phyloP scores from a whole-genome alignment of 441 rosid genomes.

The Corymbia citriodora region DNA sequence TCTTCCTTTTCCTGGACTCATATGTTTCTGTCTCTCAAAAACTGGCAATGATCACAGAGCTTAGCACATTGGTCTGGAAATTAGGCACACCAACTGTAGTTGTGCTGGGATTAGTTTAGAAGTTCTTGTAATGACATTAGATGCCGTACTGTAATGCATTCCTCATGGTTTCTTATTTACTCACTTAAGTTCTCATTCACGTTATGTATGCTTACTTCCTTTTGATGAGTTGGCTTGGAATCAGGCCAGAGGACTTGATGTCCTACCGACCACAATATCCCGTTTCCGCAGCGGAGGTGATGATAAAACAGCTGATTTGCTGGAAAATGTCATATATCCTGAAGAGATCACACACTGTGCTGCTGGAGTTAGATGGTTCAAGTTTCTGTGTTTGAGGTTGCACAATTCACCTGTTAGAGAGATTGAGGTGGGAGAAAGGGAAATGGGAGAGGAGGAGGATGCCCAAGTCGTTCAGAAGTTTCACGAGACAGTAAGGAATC shows the following conservation, averaged over 20 bases:
- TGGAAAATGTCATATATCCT: constrained; percentile 71
- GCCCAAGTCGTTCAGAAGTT: constrained; percentile 58
- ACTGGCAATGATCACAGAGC: neutral
- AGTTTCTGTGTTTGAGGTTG: constrained; percentile 37
- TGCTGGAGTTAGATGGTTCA: constrained; percentile 68
- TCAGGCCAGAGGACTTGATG: constrained; percentile 93
- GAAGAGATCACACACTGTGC: constrained; percentile 83
- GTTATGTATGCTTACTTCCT: neutral
- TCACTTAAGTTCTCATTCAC: neutral
- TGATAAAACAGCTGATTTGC: constrained; percentile 60
- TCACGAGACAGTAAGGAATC: constrained; percentile 53
- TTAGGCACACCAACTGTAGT: neutral
- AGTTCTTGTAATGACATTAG: neutral
- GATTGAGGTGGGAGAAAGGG: constrained; percentile 8
- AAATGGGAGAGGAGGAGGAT: constrained; percentile 12
- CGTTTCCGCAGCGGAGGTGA: constrained; percentile 83
- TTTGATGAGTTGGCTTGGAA: neutral
- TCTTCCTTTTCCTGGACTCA: neutral
- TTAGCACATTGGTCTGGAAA: neutral
- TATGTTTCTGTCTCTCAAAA: neutral
- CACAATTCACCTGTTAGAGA: constrained; percentile 4
- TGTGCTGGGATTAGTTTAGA: neutral
- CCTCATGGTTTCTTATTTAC: neutral
- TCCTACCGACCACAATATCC: constrained; percentile 73
- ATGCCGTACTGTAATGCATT: neutral